Conservation (phyloP, 2,329 filamentous ascomycete genomes). For the Aaosphaeria arxii region DNA sequence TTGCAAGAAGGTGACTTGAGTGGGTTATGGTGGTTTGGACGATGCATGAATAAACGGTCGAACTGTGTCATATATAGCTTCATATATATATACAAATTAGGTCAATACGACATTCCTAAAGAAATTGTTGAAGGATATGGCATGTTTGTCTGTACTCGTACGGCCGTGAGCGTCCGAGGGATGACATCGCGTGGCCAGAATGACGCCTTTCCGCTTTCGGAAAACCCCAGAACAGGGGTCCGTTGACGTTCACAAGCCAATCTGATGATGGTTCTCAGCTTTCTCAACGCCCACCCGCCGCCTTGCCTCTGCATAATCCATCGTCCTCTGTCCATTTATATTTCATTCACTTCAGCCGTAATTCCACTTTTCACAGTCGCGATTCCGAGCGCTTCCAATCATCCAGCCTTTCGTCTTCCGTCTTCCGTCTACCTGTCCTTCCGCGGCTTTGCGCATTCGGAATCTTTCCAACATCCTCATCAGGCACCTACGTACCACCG, state of each 20-base stretch:
- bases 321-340: background rate
- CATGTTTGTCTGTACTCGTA: too few species aligned
- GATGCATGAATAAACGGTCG: background rate
- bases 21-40: background rate
- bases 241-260: conserved; percentile 18
- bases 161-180: too few species aligned
- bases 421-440: background rate
- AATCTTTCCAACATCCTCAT: background rate
- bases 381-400: too few species aligned
- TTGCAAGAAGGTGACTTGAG: conserved; percentile 19
- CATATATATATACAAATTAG: background rate
- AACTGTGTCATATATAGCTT: background rate
- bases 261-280: conserved; percentile 5
- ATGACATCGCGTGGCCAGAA: too few species aligned
- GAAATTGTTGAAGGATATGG: too few species aligned
- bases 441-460: background rate
- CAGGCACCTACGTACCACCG: conserved; percentile 23
- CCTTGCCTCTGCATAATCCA: background rate
- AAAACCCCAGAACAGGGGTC: background rate
- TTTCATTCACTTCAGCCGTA: background rate
- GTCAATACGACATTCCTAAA: background rate
- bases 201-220: too few species aligned
- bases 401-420: too few species aligned
- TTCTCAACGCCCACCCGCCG: conserved; percentile 6
- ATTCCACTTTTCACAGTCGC: too few species aligned